These are phyloP conservation scores for Cordia subcordata DNA, from an alignment of 257 asterid species.

Conservation along the genomic window DNA sequence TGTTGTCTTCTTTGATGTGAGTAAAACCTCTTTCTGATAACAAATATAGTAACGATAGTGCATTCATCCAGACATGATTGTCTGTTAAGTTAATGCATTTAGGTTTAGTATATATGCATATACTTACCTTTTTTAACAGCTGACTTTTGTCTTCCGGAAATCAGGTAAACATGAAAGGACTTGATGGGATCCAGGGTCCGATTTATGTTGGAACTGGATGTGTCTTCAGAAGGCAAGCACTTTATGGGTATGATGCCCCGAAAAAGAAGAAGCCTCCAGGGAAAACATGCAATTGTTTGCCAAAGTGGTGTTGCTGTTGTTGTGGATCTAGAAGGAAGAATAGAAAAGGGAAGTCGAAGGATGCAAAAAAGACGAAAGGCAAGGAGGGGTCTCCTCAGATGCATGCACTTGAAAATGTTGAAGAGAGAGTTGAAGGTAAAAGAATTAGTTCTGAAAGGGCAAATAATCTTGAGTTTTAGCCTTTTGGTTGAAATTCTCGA, in stretches of 20 bases:
- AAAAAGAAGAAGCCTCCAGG: slow-evolving; percentile 86
- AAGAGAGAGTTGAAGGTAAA: slow-evolving; percentile 92
- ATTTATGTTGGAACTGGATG: slow-evolving; percentile 97
- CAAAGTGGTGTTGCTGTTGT: slow-evolving; percentile 72
- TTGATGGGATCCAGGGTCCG: slow-evolving; percentile 98
- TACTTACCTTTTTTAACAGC: slow-evolving; percentile 8
- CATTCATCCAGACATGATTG: neutral
- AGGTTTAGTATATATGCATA: neutral
- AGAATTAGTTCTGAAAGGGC: neutral
- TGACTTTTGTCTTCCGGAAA: slow-evolving; percentile 15
- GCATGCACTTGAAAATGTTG: slow-evolving; percentile 95
- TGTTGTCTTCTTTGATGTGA: slow-evolving; percentile 88
- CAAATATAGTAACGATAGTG: neutral
- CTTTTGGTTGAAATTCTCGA: neutral
- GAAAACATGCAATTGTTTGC: slow-evolving; percentile 94
- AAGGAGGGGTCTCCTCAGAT: slow-evolving; percentile 73
- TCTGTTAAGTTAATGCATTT: neutral
- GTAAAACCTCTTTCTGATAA: slow-evolving; percentile 17
- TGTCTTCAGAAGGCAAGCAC: slow-evolving; percentile 93
- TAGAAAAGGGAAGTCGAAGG: slow-evolving; percentile 54
- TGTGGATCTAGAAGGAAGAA: slow-evolving; percentile 55
- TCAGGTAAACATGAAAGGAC: slow-evolving; percentile 98
- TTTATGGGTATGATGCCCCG: slow-evolving; percentile 90
- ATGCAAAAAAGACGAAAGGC: slow-evolving; percentile 58
- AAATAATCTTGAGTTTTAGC: no score